Percentiles rank a stretch among this genome's conserved stretches.
Evolutionary conservation across 1,284 basidiomycete genomes (phyloP).

Genomic region (Leccinum fallax): DNA sequence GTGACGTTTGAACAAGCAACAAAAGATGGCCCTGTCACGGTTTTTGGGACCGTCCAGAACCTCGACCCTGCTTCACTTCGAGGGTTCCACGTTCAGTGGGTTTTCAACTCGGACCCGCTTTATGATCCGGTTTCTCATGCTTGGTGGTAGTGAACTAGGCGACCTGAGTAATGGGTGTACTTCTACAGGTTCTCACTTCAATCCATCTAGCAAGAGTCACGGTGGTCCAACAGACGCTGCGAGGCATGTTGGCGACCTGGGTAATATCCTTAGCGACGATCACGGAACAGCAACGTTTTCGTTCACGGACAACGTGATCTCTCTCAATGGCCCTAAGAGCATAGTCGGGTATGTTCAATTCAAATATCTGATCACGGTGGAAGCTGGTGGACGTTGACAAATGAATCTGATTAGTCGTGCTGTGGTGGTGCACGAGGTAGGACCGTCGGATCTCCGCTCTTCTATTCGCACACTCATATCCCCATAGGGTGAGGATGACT

Average conservation of each 20-base stretch:
- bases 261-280: constrained; percentile 68
- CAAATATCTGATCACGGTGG: constrained; percentile 5
- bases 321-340: constrained; percentile 69
- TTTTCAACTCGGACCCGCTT: constrained; percentile 17
- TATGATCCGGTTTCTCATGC: background rate
- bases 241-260: constrained; percentile 80
- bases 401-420: constrained; percentile 44
- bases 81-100: constrained; percentile 82
- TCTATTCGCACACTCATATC: constrained; percentile 14
- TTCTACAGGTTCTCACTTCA: constrained; percentile 77
- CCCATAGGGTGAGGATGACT: constrained; percentile 68
- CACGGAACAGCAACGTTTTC: constrained; percentile 60
- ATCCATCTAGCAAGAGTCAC: constrained; percentile 67
- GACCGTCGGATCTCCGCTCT: constrained; percentile 12
- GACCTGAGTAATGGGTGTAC: constrained; percentile 69
- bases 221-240: constrained; percentile 59
- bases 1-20: constrained; percentile 66
- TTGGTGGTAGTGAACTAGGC: constrained; percentile 58
- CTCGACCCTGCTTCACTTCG: constrained; percentile 61
- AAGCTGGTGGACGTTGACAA: constrained; percentile 7
- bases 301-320: constrained; percentile 62
- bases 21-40: constrained; percentile 54
- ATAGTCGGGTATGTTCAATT: constrained; percentile 61
- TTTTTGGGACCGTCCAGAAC: constrained; percentile 64
- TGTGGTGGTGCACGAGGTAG: constrained; percentile 65